These are phyloP conservation scores for Candida peoriensis DNA, from an alignment of 805 yeast genomes.

Conservation along the genomic window DNA sequence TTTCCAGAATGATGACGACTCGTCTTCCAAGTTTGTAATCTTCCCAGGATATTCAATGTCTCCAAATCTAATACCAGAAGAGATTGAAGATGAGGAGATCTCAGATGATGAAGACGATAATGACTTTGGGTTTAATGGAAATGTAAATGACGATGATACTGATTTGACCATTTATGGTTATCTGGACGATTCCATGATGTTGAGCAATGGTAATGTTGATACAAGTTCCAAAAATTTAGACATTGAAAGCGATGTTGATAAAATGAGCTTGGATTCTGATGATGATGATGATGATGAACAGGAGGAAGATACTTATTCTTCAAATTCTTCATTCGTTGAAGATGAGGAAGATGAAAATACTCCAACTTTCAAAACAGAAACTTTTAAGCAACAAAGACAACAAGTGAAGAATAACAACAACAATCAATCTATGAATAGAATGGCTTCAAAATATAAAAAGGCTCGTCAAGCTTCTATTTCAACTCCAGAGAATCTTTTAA, in stretches of 20 bases:
- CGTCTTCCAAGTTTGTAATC: conserved; percentile 14
- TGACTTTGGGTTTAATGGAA: conserved; percentile 9
- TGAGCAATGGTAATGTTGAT: conserved; percentile 7
- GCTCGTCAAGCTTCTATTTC: conserved; percentile 2
- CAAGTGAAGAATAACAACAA: not conserved
- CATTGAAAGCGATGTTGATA: conserved; percentile 37
- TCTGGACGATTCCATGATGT: conserved; percentile 2
- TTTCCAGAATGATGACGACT: conserved; percentile 20
- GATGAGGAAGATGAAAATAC: conserved; percentile 13
- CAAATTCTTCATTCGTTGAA: conserved; percentile 23
- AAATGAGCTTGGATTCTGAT: conserved; percentile 34
- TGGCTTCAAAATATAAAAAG: conserved; percentile 1
- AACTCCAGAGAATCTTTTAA: conserved; percentile 1
- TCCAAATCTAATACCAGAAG: conserved; percentile 21
- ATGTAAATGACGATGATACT: conserved; percentile 7
- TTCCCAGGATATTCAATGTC: conserved; percentile 11
- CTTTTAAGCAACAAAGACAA: conserved; percentile 1
- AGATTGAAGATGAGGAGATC: conserved; percentile 22
- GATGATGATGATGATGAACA: conserved; percentile 28
- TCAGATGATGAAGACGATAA: conserved; percentile 21
- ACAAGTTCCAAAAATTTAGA: conserved; percentile 1
- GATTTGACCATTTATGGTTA: conserved; percentile 4
- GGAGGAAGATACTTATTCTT: conserved; percentile 21
- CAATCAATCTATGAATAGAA: not conserved
- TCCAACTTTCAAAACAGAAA: conserved; percentile 5